Conservation (phyloP, 202 grass and related monocot genomes). For the Bolboschoenoplectus hybrid region DNA sequence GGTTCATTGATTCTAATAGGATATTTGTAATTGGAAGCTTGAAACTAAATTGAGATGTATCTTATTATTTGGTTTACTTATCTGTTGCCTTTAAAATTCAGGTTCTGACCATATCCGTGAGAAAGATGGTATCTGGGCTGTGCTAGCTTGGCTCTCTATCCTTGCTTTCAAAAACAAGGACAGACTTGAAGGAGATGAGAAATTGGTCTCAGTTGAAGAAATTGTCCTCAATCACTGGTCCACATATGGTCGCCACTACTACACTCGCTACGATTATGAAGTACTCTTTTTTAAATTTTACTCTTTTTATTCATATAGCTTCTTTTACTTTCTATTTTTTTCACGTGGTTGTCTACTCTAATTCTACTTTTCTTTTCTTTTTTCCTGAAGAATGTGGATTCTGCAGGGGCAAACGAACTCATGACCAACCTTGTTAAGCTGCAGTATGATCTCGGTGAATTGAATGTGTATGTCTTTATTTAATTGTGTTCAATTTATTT, state of each 20-base stretch:
- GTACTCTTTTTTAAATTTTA: conserved; percentile 43
- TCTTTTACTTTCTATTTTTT: conserved; percentile 5
- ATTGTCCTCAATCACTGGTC: conserved; percentile 91
- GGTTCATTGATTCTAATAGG: conserved; percentile 32
- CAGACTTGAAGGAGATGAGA: conserved; percentile 71
- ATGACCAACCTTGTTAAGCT: conserved; percentile 78
- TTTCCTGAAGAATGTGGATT: conserved; percentile 83
- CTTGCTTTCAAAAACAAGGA: conserved; percentile 95
- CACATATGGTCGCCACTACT: conserved; percentile 96
- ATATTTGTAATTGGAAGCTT: conserved; percentile 13
- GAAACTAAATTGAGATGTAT: conserved; percentile 2
- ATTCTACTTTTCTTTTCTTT: conserved; percentile 27
- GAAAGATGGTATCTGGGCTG: conserved; percentile 99
- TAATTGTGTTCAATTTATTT: conserved; percentile 10
- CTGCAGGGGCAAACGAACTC: conserved; percentile 82
- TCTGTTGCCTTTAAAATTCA: conserved; percentile 41
- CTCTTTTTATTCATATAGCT: conserved; percentile 7
- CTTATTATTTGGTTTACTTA: conserved; percentile 30
- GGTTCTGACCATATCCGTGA: conserved; percentile 99
- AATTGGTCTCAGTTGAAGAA: conserved; percentile 88
- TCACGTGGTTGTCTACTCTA: conserved; percentile 19
- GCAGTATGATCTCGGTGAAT: conserved; percentile 76
- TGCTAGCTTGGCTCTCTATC: conserved; percentile 98
- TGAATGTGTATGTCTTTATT: conserved; percentile 75
- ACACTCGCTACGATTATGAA: conserved; percentile 98